Percentiles rank a stretch among this genome's conserved stretches.
These are phyloP conservation scores for Botryobasidium botryosum DNA, from an alignment of 768 basidiomycete species.

Conservation along the genomic window DNA sequence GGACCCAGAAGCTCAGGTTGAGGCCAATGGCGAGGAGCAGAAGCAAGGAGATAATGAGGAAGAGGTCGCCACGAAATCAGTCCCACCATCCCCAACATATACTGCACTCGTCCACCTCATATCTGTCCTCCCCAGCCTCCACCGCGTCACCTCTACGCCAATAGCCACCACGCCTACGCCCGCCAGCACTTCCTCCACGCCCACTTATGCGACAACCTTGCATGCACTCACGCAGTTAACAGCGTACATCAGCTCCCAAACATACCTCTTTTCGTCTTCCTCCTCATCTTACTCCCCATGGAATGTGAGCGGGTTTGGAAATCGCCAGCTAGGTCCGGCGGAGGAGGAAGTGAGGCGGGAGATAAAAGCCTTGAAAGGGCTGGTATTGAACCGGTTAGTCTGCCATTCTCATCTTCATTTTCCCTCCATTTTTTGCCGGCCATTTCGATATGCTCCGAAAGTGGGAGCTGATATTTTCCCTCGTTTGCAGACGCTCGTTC, in stretches of 20 bases:
- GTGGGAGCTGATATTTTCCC: too few relatives aligned
- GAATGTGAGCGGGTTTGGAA: not conserved
- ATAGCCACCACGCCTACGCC: not conserved
- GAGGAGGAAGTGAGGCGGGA: slow-evolving; percentile 11
- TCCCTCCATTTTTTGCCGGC: too few relatives aligned
- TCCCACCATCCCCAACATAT: not conserved
- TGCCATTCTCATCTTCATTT: too few relatives aligned
- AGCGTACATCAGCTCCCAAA: slow-evolving; percentile 8
- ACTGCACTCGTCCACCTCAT: too few relatives aligned
- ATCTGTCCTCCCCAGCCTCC: too few relatives aligned
- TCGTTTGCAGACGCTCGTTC: too few relatives aligned
- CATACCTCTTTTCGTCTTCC: not conserved
- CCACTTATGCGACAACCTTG: not conserved
- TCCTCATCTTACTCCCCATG: not conserved
- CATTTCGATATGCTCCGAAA: too few relatives aligned
- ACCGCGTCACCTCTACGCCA: not conserved
- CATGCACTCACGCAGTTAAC: slow-evolving; percentile 5
- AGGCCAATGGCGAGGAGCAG: not conserved
- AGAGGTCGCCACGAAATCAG: too few relatives aligned
- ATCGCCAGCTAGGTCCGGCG: slow-evolving; percentile 5
- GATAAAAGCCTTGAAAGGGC: slow-evolving; percentile 10
- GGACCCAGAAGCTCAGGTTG: not conserved
- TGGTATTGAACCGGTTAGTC: slow-evolving; percentile 10
- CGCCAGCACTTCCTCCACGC: not conserved
- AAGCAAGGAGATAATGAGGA: not conserved